Evolutionary conservation across 306 rosid species (phyloP).

Genomic region (barrel medic (Medicago truncatula)): DNA sequence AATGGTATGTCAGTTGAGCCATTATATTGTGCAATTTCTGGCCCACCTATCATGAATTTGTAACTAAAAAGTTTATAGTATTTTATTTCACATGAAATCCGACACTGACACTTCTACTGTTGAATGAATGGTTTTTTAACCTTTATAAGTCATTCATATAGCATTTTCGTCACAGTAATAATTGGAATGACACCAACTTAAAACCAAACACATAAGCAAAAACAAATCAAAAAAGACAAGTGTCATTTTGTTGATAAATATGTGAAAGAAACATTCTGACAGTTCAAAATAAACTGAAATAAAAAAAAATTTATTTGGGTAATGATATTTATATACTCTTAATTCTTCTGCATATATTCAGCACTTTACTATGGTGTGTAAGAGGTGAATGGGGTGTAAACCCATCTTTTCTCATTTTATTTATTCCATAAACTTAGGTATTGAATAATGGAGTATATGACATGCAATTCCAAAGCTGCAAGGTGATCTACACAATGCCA

Average conservation of each 20-base stretch:
- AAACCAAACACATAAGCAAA: neutral
- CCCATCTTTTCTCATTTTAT: too few relatives aligned
- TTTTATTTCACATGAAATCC: slow-evolving; percentile 25
- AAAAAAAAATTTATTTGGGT: too few relatives aligned
- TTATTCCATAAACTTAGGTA: too few relatives aligned
- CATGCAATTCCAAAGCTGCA: neutral
- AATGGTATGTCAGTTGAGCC: slow-evolving; percentile 12
- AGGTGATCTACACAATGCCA: neutral
- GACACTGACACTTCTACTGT: neutral
- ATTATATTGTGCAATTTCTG: neutral
- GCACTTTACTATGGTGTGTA: too few relatives aligned
- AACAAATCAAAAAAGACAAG: too few relatives aligned
- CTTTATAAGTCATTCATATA: too few relatives aligned
- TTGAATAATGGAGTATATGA: neutral
- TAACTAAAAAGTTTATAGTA: slow-evolving; percentile 3
- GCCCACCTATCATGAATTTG: slow-evolving; percentile 23
- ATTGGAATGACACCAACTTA: neutral
- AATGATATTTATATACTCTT: too few relatives aligned
- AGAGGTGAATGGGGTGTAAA: neutral
- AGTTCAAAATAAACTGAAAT: too few relatives aligned
- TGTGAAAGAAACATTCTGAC: neutral
- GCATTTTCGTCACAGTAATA: neutral
- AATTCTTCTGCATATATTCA: too few relatives aligned
- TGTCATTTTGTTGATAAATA: neutral
- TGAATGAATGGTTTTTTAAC: too few relatives aligned